Evolutionary conservation across 2,329 filamentous ascomycete species (phyloP), one percentile per base, ranked within the genome.

Genomic region (Magnaporthales sp.): DNA sequence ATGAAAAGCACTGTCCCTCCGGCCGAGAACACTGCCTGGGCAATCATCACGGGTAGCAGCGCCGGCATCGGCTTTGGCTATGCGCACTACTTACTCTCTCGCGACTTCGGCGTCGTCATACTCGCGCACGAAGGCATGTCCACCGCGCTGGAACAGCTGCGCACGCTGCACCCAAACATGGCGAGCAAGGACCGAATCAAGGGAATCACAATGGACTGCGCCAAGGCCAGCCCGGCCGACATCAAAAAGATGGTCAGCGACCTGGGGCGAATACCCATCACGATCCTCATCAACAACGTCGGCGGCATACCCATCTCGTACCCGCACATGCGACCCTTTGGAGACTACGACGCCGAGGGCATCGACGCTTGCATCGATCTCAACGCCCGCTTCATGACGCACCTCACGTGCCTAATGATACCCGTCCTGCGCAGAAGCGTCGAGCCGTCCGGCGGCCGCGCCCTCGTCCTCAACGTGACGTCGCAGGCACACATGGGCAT

Each of bases 311-410:
- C 74, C 31, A 67, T 74, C 66, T 67, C 68, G 66, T 46, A n/a
- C 38, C 38, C 38, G 38, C 38, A 46, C 3, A 46, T 46, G 38
- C 38, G 38, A n/a, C 38, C 38, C n/a, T 46, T 46, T 46, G 2
- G 10, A 11, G 66, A 67, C 68, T 74, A 74, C 67, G 68, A 73
- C 24, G 67, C 67, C 38, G 70, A 68, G 11, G 75, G 76, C 22
- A 69, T 76, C 66, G 74, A 75, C 68, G 68, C 68, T 30, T 68
- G 72, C 67, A 72, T 78, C 66, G 70, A 74, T 68, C 64, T 73
- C 54, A 77, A 79, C 70, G 72, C 72, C 30, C 73, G 73, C 30
- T 77, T 77, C 73, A 76, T 75, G 73, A 71, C 75, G 27, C 74
- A 73, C 26, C 70, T 76, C 19, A 75, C 75, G n/a, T 68, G 72